Evolutionary conservation across 371 early-diverging fungal species (phyloP), one percentile per base, ranked within the genome.

Genomic region (Mucor velutinosus): DNA sequence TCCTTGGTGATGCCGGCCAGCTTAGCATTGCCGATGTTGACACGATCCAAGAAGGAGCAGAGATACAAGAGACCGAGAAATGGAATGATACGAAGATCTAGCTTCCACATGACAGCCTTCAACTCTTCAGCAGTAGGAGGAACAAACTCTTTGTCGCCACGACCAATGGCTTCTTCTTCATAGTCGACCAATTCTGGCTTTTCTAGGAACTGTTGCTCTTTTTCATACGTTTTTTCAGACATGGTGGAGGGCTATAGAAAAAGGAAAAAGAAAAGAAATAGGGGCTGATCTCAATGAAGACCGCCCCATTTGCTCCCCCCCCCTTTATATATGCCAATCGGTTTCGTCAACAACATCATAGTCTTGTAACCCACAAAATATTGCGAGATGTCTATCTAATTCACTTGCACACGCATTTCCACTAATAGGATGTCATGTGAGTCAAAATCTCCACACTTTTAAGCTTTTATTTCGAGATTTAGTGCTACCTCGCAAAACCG

Each of bases 11-110:
- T 60, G 21, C 86, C 85, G 19, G 87, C 87, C 4, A 88, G 71
- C 75, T 87, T 86, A 15, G 88, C 88, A 65, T 88, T 88, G 21
- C 86, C 85, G 41, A 86, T 83, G 53, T 86, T 86, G 17, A 79
- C 77, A 49, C 86, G 77, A 69, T 86, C 86, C 53, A 86, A 71
- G 68, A 84, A 86, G 21, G 80, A 80, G 58, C 79, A 80, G 11
- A 86, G 78, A 57, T 86, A 86, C 5, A 86, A 65, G 5, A 86
- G 29, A 58, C 85, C 79, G 19, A 83, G 76, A 32, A 83, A 75
- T 10, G 84, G 84, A 39, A 82, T 64, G 32, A 84, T 67, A 19
- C 76, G 78, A 43, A 62, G 62, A 63, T 84, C 84, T 29, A 84
- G 60, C 62, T 84, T 84, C 70, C 82, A 74, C 14, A 82, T 60